A percentile compares a stretch with the other conserved stretches of the same genome.
Conservation (phyloP, 73 alveolate species). For the Paramecium biaurelia region DNA sequence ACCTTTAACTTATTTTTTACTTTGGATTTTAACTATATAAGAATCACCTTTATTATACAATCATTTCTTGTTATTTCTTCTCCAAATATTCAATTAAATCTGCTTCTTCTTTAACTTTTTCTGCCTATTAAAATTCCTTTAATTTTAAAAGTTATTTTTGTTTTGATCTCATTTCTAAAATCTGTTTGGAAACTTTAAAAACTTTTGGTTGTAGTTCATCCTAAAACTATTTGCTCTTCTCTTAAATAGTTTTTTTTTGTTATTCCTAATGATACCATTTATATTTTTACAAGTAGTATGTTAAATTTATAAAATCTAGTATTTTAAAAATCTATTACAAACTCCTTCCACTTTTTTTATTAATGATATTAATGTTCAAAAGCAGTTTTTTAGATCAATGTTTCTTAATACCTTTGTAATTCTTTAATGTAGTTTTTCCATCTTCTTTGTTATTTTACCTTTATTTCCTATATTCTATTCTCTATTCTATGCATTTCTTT, state of each 20-base stretch:
- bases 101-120: conserved; percentile 5
- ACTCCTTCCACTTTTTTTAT: background rate
- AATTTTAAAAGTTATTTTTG: background rate
- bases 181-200: background rate
- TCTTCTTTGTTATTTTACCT: background rate
- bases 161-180: background rate
- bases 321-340: background rate
- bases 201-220: background rate
- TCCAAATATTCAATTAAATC: background rate
- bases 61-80: background rate
- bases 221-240: background rate
- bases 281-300: background rate
- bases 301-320: background rate
- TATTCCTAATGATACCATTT: background rate
- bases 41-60: background rate
- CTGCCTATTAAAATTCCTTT: background rate
- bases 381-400: background rate
- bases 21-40: background rate
- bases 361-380: background rate
- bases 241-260: background rate
- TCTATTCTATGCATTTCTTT: background rate
- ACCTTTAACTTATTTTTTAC: background rate
- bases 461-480: background rate
- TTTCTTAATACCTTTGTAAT: conserved; percentile 1
- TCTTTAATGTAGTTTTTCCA: background rate